These are phyloP conservation scores for Talaromyces sp. DNA, from an alignment of 2,329 filamentous ascomycete species.

Conservation along the genomic window DNA sequence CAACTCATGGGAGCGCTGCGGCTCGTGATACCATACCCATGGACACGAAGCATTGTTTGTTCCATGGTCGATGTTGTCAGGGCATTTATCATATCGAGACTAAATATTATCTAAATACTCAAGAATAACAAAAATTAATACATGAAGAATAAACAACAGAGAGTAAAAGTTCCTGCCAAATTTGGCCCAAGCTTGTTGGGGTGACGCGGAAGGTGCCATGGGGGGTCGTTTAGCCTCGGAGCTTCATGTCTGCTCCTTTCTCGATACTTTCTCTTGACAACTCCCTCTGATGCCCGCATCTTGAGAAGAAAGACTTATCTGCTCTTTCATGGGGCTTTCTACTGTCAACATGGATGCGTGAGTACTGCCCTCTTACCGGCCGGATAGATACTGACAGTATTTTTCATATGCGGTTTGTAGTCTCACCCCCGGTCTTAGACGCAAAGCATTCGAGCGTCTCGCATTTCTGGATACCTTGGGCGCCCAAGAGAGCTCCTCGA, in stretches of 20 bases:
- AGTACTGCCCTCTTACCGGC: neutral
- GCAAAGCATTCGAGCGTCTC: conserved; percentile 44
- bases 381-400: conserved; percentile 5
- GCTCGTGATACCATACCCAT: conserved; percentile 1
- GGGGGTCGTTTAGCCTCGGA: neutral
- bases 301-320: neutral
- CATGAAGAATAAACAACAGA: neutral
- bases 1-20: neutral
- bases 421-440: conserved; percentile 34
- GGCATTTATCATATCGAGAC: neutral
- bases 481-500: conserved; percentile 7
- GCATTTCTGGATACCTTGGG: conserved; percentile 37
- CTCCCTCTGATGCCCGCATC: neutral
- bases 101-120: neutral
- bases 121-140: no score
- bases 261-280: neutral
- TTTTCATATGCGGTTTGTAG: conserved; percentile 20
- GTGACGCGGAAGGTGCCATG: neutral
- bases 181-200: neutral
- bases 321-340: neutral
- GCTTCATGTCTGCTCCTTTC: neutral
- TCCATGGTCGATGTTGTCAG: neutral
- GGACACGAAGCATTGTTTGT: neutral
- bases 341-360: conserved; percentile 27
- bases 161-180: neutral